phyloP scores from a whole-genome alignment of 495 filamentous ascomycete genomes.

The Xylaria curta region DNA sequence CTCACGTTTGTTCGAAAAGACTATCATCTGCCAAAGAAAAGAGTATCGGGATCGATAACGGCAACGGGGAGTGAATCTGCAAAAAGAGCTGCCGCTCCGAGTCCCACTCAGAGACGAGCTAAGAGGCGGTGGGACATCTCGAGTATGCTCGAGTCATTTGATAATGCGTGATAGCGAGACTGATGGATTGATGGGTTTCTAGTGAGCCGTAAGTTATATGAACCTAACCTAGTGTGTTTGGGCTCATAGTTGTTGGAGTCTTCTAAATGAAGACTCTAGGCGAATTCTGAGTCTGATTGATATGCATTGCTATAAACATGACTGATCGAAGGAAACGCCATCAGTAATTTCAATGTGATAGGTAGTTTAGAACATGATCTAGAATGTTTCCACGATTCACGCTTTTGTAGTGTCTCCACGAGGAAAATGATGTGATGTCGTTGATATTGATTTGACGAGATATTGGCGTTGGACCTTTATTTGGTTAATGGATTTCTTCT shows the following conservation, averaged over 20 bases:
- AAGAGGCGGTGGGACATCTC: constrained; percentile 4
- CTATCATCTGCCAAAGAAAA: background rate
- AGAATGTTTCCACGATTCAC: background rate
- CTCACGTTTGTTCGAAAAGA: background rate
- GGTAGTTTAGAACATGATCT: background rate
- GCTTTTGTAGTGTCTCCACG: background rate
- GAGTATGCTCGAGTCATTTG: constrained; percentile 2
- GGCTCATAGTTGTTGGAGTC: background rate
- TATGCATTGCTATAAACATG: background rate
- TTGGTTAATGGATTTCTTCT: background rate
- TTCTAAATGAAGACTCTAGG: background rate
- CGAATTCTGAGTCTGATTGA: background rate
- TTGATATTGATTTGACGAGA: background rate
- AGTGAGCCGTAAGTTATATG: background rate
- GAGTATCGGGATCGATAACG: background rate
- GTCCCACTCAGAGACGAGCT: background rate
- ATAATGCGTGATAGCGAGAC: background rate
- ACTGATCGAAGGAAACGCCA: background rate
- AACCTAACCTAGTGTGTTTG: background rate
- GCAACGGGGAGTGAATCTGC: background rate
- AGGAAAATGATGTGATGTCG: background rate
- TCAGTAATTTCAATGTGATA: background rate
- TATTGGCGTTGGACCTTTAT: background rate
- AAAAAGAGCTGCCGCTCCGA: background rate
- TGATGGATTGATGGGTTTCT: background rate